Percentiles rank a stretch among this genome's conserved stretches.
phyloP scores from a whole-genome alignment of 805 yeast genomes.

The Kodamaea neixiangensis region DNA sequence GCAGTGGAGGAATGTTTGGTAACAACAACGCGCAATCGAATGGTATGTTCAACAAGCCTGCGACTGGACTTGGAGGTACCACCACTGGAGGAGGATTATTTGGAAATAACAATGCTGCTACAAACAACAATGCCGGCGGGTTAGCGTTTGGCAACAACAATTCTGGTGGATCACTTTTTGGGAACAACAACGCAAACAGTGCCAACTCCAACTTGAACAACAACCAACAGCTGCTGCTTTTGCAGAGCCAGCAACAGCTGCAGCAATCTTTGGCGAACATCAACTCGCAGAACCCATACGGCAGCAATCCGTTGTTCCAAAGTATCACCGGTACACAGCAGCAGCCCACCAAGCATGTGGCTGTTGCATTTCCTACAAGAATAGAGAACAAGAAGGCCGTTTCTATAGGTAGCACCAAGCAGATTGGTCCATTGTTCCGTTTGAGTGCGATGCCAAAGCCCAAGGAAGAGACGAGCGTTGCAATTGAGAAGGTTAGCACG shows the following conservation, averaged over 20 bases:
- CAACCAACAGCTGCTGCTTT: constrained; percentile 17
- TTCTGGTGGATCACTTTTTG: constrained; percentile 28
- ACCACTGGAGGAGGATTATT: constrained; percentile 20
- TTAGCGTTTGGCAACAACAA: constrained; percentile 21
- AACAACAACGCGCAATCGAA: constrained; percentile 30
- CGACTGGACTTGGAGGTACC: constrained; percentile 31
- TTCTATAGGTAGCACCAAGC: constrained; percentile 57
- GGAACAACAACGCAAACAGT: constrained; percentile 12
- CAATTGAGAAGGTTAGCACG: not conserved
- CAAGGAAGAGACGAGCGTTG: constrained; percentile 7
- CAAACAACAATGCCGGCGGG: constrained; percentile 29
- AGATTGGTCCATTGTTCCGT: constrained; percentile 56
- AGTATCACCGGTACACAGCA: constrained; percentile 40
- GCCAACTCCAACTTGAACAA: constrained; percentile 14
- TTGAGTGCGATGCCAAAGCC: constrained; percentile 21
- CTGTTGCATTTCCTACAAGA: constrained; percentile 21
- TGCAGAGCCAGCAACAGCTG: constrained; percentile 19
- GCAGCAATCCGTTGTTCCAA: constrained; percentile 69
- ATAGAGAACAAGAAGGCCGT: constrained; percentile 52
- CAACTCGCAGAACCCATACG: constrained; percentile 64
- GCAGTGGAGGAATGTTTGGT: constrained; percentile 51
- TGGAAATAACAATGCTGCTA: constrained; percentile 15
- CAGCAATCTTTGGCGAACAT: constrained; percentile 31
- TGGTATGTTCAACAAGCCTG: constrained; percentile 33
- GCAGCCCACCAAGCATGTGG: constrained; percentile 29